phyloP scores from a whole-genome alignment of 306 rosid genomes.

The Vigna hirtella region DNA sequence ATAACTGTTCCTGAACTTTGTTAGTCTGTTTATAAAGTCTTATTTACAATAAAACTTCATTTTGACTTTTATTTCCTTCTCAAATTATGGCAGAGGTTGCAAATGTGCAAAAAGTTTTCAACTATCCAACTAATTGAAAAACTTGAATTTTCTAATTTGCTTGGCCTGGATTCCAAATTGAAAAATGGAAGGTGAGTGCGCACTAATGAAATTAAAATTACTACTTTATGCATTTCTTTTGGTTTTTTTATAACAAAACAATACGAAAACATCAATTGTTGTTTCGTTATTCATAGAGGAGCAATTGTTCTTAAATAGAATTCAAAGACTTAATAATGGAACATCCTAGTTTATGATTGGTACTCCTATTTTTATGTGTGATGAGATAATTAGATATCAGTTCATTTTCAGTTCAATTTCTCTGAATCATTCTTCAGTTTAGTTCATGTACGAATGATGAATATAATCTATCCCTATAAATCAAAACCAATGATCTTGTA shows the following conservation, averaged over 20 bases:
- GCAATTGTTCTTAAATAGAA: too few relatives aligned
- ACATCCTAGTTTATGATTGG: too few relatives aligned
- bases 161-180: constrained; percentile 77
- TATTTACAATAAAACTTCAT: constrained; percentile 21
- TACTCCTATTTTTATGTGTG: too few relatives aligned
- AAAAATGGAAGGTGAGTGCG: constrained; percentile 82
- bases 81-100: constrained; percentile 68
- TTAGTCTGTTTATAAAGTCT: constrained; percentile 34
- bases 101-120: constrained; percentile 74
- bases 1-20: constrained; percentile 13
- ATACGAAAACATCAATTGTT: constrained; percentile 2
- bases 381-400: too few relatives aligned
- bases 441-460: too few relatives aligned
- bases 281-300: neutral
- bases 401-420: too few relatives aligned
- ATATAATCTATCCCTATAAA: too few relatives aligned
- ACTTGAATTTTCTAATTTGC: constrained; percentile 83
- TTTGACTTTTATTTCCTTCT: constrained; percentile 20
- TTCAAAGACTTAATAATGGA: too few relatives aligned
- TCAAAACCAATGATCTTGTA: too few relatives aligned
- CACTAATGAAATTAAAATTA: constrained; percentile 27
- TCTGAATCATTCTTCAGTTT: too few relatives aligned
- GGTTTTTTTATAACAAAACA: neutral
- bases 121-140: constrained; percentile 74
- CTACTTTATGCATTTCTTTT: constrained; percentile 29